A percentile compares a stretch with the other conserved stretches of the same genome.
Evolutionary conservation across 108 stramenopile genomes (phyloP).

Genomic region (Chaetoceros tenuissimus): DNA sequence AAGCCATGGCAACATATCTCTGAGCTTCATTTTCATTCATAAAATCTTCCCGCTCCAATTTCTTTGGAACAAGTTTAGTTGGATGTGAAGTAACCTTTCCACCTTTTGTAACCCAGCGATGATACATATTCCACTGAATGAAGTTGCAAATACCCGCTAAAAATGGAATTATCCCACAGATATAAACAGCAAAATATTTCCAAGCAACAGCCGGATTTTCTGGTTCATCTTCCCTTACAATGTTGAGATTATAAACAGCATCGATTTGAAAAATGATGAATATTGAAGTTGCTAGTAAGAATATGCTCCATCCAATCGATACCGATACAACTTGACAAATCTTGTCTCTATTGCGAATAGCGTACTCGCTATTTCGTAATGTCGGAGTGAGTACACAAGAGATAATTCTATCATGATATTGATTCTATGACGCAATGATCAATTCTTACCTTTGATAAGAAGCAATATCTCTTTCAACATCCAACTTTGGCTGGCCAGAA

Average conservation of each 20-base stretch:
- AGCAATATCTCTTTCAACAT: constrained; percentile 56
- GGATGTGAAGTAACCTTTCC: neutral
- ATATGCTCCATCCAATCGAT: neutral
- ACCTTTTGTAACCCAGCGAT: neutral
- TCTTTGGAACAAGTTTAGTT: neutral
- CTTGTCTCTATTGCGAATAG: neutral
- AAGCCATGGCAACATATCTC: too few species aligned
- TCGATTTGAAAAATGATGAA: neutral
- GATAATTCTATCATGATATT: too few species aligned
- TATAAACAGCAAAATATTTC: neutral
- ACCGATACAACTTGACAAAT: neutral
- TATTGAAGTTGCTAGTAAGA: neutral
- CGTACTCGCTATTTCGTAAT: neutral
- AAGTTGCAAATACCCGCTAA: neutral
- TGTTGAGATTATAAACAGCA: neutral
- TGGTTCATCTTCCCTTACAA: neutral
- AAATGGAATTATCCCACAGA: neutral
- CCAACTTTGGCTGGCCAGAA: constrained; percentile 58
- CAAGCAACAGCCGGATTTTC: neutral
- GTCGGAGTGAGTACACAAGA: too few species aligned
- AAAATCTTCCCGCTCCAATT: too few species aligned
- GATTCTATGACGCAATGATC: neutral
- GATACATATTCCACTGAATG: neutral
- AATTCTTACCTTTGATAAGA: neutral
- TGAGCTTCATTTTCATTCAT: too few species aligned